These are phyloP conservation scores for Coffea canephora DNA, from an alignment of 257 asterid species.

Conservation along the genomic window DNA sequence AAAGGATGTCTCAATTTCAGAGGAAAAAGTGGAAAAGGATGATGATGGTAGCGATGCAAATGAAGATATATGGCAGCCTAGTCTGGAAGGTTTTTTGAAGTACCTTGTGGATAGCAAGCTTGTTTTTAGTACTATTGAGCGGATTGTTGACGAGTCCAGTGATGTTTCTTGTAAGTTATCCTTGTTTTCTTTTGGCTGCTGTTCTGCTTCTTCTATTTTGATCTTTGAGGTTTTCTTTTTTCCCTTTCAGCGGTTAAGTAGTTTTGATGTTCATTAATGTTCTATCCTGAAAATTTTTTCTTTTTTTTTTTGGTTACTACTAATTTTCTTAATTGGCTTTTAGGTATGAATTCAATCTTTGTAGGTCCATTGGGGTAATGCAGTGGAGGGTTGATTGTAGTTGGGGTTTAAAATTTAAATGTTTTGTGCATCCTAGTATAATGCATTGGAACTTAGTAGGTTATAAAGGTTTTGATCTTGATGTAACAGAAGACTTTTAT, in stretches of 20 bases:
- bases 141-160: slow-evolving; percentile 81
- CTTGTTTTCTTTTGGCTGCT: not conserved
- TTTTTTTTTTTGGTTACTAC: not conserved
- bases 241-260: not conserved
- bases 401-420: not conserved
- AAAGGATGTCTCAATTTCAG: slow-evolving; percentile 19
- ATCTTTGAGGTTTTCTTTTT: not conserved
- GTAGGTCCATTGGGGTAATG: not conserved
- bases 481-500: not conserved
- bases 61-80: slow-evolving; percentile 66
- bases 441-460: not conserved
- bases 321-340: not conserved
- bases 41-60: slow-evolving; percentile 18
- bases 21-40: slow-evolving; percentile 21
- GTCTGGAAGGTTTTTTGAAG: slow-evolving; percentile 47
- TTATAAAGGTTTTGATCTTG: slow-evolving; percentile 4
- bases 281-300: not conserved
- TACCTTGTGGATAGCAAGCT: slow-evolving; percentile 79
- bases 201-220: not conserved
- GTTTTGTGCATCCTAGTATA: not conserved
- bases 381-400: not conserved
- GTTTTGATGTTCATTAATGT: not conserved
- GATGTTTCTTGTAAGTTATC: slow-evolving; percentile 81
- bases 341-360: not conserved
- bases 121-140: slow-evolving; percentile 78